Evolutionary conservation across 2,329 filamentous ascomycete genomes (phyloP).

Genomic region (Epichloe aotearoae): DNA sequence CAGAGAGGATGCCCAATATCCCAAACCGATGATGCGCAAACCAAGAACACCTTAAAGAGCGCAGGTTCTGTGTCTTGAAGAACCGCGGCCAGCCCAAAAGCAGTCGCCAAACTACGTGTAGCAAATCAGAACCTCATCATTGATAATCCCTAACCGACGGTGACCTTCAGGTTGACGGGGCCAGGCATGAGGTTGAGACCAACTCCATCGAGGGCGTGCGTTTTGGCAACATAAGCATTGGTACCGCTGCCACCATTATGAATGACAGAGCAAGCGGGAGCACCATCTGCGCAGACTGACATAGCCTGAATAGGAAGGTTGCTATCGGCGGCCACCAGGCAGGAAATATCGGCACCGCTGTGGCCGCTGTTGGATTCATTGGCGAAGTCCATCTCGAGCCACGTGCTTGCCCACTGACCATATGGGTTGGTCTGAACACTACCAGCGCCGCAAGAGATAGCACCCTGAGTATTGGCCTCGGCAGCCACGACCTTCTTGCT

Average conservation of each 20-base stretch:
- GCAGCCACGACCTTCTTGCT: constrained; percentile 29
- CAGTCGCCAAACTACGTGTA: background rate
- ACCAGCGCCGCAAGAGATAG: constrained; percentile 28
- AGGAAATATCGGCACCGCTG: constrained; percentile 38
- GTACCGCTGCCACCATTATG: constrained; percentile 20
- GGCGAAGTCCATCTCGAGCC: constrained; percentile 37
- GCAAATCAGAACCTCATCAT: background rate
- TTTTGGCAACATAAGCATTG: constrained; percentile 26
- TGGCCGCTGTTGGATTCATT: constrained; percentile 31
- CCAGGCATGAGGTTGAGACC: constrained; percentile 25
- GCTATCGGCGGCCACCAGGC: constrained; percentile 28
- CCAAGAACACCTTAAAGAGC: background rate
- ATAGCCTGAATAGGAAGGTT: constrained; percentile 21
- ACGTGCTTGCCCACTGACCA: constrained; percentile 31
- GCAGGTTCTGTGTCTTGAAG: background rate
- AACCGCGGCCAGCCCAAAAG: background rate
- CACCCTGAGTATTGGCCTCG: constrained; percentile 34
- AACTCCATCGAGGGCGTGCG: constrained; percentile 24
- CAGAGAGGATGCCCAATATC: background rate
- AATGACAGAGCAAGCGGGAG: constrained; percentile 27
- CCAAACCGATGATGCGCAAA: background rate
- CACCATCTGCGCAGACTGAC: constrained; percentile 21
- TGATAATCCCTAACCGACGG: constrained; percentile 16
- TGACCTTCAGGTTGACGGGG: constrained; percentile 17
- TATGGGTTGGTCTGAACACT: constrained; percentile 20